These are phyloP conservation scores for Aphanoascus verrucosus DNA, from an alignment of 2,329 filamentous ascomycete species.

Conservation along the genomic window DNA sequence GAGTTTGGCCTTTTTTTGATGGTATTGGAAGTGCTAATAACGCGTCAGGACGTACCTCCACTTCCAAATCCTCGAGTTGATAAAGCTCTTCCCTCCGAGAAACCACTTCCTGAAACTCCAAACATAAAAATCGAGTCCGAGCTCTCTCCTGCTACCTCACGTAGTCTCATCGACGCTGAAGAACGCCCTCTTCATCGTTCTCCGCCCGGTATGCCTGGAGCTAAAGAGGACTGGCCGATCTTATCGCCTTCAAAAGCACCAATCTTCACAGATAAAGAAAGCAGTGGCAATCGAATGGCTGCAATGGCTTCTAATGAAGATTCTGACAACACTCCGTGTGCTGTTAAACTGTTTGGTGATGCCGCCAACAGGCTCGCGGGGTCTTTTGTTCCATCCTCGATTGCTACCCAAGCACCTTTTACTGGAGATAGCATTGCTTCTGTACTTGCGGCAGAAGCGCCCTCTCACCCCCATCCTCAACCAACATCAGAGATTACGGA, in stretches of 20 bases:
- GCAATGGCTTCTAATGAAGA: slow-evolving; percentile 2
- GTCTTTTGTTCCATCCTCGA: not conserved
- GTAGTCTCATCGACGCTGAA: slow-evolving; percentile 9
- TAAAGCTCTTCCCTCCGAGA: slow-evolving; percentile 14
- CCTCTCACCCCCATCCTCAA: not conserved
- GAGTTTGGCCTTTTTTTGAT: no score
- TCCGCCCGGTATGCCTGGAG: slow-evolving; percentile 5
- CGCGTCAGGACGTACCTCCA: not conserved
- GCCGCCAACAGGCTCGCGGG: slow-evolving; percentile 6
- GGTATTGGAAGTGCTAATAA: not conserved
- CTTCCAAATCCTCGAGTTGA: slow-evolving; percentile 1
- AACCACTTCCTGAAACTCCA: slow-evolving; percentile 15
- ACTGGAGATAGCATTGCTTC: not conserved
- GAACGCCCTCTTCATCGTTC: slow-evolving; percentile 3
- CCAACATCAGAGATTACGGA: not conserved
- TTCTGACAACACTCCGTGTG: not conserved
- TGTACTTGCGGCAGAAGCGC: not conserved
- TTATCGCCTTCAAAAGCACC: slow-evolving; percentile 8
- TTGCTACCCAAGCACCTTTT: not conserved
- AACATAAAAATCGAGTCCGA: not conserved
- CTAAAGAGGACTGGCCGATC: slow-evolving; percentile 14
- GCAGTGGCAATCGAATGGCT: not conserved
- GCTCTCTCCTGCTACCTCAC: not conserved
- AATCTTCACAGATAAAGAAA: not conserved
- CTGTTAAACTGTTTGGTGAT: slow-evolving; percentile 11